Conservation (phyloP, 495 filamentous ascomycete species). For the Aspergillus funiculosus region DNA sequence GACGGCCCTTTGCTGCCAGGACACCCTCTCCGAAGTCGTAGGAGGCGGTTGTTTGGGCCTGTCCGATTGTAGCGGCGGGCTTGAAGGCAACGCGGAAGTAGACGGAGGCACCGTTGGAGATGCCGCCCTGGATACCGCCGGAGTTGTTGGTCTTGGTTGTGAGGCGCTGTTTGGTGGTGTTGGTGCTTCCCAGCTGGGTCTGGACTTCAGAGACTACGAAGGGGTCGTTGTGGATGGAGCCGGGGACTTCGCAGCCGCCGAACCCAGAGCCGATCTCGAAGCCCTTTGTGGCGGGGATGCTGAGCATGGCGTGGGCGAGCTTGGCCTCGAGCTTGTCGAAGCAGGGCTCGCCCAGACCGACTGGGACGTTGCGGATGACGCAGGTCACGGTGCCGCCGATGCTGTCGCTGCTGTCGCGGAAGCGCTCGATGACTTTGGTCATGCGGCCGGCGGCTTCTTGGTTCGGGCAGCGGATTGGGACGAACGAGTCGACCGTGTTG, state of each 20-base stretch:
- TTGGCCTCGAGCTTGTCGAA: constrained; percentile 96
- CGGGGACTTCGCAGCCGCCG: constrained; percentile 78
- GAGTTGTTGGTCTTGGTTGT: constrained; percentile 95
- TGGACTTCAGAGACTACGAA: constrained; percentile 58
- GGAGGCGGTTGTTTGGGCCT: constrained; percentile 78
- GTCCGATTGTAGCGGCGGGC: constrained; percentile 89
- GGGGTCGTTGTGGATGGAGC: constrained; percentile 88
- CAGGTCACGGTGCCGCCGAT: constrained; percentile 96
- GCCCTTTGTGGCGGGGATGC: constrained; percentile 93
- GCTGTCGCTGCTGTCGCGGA: constrained; percentile 74
- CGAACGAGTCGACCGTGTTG: constrained; percentile 71
- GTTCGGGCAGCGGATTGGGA: constrained; percentile 84
- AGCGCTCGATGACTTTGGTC: constrained; percentile 73
- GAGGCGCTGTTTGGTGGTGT: constrained; percentile 49
- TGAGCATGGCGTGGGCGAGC: constrained; percentile 94
- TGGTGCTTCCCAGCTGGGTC: constrained; percentile 25
- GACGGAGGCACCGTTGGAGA: constrained; percentile 88
- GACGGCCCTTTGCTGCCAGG: constrained; percentile 88
- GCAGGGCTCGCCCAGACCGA: constrained; percentile 85
- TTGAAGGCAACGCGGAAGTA: constrained; percentile 98
- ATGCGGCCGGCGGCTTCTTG: constrained; percentile 58
- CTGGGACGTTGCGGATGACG: constrained; percentile 85
- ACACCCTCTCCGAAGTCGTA: constrained; percentile 72
- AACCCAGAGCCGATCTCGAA: constrained; percentile 97
- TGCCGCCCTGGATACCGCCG: constrained; percentile 94